phyloP scores from a whole-genome alignment of 257 asterid genomes.

The Ophiorrhiza pumila region DNA sequence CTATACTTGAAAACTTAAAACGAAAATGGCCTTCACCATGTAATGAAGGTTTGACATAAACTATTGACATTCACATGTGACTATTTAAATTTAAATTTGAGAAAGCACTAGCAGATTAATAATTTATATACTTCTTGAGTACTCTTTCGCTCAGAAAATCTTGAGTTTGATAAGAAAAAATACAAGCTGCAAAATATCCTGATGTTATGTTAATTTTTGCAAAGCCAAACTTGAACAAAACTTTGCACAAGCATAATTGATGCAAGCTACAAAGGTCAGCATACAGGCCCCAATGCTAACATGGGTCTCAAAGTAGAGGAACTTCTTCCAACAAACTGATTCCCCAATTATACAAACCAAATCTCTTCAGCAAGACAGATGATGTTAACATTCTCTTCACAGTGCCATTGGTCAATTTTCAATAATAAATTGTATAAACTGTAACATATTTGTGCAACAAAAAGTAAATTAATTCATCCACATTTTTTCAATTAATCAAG shows the following conservation, averaged over 20 bases:
- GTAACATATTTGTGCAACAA: not conserved
- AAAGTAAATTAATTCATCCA: not conserved
- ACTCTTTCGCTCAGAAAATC: not conserved
- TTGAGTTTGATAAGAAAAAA: not conserved
- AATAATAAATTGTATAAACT: not conserved
- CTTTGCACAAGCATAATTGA: not conserved
- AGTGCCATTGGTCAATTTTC: not conserved
- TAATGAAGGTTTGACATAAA: not conserved
- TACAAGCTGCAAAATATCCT: not conserved
- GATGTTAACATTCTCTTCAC: not conserved
- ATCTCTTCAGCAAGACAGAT: not conserved
- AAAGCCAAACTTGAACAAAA: not conserved
- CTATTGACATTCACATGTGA: not conserved
- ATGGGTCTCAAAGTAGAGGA: not conserved
- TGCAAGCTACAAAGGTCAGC: not conserved
- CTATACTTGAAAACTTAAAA: not conserved
- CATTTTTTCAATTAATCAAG: not conserved
- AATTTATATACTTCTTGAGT: not conserved
- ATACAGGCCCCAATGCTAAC: not conserved
- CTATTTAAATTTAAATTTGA: not conserved
- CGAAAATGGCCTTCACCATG: not conserved
- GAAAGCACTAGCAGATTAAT: not conserved
- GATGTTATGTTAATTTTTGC: not conserved
- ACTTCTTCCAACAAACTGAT: not conserved
- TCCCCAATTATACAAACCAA: not conserved